Conservation (phyloP, 768 basidiomycete species). For the Suillus americanus region DNA sequence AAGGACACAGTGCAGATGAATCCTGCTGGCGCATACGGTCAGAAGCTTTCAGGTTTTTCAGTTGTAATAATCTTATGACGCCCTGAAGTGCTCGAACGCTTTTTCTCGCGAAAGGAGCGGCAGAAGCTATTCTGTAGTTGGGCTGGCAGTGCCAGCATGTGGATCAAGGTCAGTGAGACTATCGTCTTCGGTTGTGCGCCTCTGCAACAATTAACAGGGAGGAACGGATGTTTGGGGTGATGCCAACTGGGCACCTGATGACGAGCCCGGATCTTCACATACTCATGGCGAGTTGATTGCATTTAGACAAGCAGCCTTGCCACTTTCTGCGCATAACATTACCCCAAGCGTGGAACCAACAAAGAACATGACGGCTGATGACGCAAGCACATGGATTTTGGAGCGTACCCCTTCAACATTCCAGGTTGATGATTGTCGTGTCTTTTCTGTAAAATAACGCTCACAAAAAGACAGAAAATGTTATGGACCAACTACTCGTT, state of each 20-base stretch:
- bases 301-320: constrained; percentile 50
- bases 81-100: constrained; percentile 68
- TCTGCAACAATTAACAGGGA: constrained; percentile 45
- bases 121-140: constrained; percentile 90
- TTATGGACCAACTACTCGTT: constrained; percentile 81
- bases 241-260: constrained; percentile 75
- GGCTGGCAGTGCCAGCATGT: constrained; percentile 93
- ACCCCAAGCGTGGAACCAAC: constrained; percentile 15
- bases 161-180: constrained; percentile 70
- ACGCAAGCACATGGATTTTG: constrained; percentile 77
- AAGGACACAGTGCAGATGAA: constrained; percentile 88
- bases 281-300: constrained; percentile 83
- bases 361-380: constrained; percentile 75
- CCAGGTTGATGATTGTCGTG: constrained; percentile 46
- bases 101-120: constrained; percentile 89
- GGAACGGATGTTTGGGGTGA: constrained; percentile 87
- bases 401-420: constrained; percentile 81
- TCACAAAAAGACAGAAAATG: constrained; percentile 62
- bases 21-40: constrained; percentile 77
- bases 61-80: neutral
- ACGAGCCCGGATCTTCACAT: constrained; percentile 48
- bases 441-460: neutral
- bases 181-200: too few relatives aligned
- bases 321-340: constrained; percentile 5
- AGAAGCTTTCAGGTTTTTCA: constrained; percentile 9